These are phyloP conservation scores for Baeospora myosura DNA, from an alignment of 1,284 basidiomycete species.

Conservation along the genomic window DNA sequence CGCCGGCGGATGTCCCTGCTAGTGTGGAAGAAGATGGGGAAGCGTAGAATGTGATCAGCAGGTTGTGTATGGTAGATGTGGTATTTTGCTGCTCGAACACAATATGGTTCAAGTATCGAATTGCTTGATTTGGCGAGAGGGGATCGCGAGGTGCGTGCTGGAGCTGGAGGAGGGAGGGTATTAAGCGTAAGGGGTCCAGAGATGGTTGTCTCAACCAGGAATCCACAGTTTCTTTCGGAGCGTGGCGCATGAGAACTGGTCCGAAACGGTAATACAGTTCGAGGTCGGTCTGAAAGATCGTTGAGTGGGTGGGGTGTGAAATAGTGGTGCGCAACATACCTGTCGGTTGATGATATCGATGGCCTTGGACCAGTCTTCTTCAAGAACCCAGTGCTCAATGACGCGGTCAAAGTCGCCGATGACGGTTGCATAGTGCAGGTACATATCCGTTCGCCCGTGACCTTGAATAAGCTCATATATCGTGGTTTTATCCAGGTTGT, in stretches of 20 bases:
- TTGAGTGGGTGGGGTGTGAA: not conserved
- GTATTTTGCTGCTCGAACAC: conserved; percentile 76
- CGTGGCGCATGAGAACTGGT: conserved; percentile 79
- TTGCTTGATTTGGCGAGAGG: conserved; percentile 73
- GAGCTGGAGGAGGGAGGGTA: conserved; percentile 84
- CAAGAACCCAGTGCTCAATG: conserved; percentile 87
- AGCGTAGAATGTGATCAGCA: conserved; percentile 84
- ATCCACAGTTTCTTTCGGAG: conserved; percentile 85
- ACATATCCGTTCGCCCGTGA: conserved; percentile 90
- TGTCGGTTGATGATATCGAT: conserved; percentile 84
- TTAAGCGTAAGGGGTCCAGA: conserved; percentile 78
- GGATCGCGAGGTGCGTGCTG: conserved; percentile 67
- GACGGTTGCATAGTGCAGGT: conserved; percentile 82
- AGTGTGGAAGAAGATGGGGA: conserved; percentile 33
- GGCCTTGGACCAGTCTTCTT: conserved; percentile 89
- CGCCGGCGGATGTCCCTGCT: too few species aligned
- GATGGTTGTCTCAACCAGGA: conserved; percentile 81
- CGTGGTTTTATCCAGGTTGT: conserved; percentile 77
- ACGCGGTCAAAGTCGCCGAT: conserved; percentile 82
- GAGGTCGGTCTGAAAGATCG: conserved; percentile 52
- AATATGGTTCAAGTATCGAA: conserved; percentile 82
- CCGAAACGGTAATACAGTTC: conserved; percentile 94
- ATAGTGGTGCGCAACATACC: conserved; percentile 35
- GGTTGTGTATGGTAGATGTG: conserved; percentile 88
- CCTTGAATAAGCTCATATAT: conserved; percentile 90